Evolutionary conservation across 768 basidiomycete genomes (phyloP), one percentile per base, ranked within the genome.

Genomic region (Tylopilus subfusipes): DNA sequence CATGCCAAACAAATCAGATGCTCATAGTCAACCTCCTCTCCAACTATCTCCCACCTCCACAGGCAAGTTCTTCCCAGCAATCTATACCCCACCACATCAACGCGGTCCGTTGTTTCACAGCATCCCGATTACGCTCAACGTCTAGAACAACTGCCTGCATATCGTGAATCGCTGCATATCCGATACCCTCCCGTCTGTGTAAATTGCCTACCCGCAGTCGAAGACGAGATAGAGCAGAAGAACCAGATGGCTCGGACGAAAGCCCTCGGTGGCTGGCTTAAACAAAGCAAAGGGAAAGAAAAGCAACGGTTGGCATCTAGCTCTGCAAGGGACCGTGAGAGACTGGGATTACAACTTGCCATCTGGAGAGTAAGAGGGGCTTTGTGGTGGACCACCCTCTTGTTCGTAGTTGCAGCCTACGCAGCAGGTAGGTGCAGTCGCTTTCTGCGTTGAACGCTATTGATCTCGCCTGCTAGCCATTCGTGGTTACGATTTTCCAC

Each of bases 1-100:
- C 82, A 8, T 97, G 95, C 68, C 85, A 88, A 62, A 90, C 91
- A n/a, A 98, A 98, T 70, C 94, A 97, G 65, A 86, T 84, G 75
- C 79, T 98, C 36, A 75, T 93, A 50, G 75, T 90, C 56, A 91
- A 93, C 69, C 81, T 98, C 52, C 74, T 98, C 30, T 89, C 93
- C 16, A 93, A 89, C 63, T 98, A 95, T 69, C 79, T 96, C 1
- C 93, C 93, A 11, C 73, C 82, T 24, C 80, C 84, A n/a, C 79
- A 81, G 55, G 93, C 93, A 65, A 61, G 86, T 56, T 25, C 18
- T 16, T 42, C 13, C 1, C 14, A 36, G 29, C 31, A 48, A 34
- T 53, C 36, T 21, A 42, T 24, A 25, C n/a, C 5, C 34, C 21
- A 33, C 42, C 3, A 16, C 14, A 14, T 25, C 38, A 10, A 21